phyloP scores from a whole-genome alignment of 129 eudicot species.

The Flaveria trinervia region DNA sequence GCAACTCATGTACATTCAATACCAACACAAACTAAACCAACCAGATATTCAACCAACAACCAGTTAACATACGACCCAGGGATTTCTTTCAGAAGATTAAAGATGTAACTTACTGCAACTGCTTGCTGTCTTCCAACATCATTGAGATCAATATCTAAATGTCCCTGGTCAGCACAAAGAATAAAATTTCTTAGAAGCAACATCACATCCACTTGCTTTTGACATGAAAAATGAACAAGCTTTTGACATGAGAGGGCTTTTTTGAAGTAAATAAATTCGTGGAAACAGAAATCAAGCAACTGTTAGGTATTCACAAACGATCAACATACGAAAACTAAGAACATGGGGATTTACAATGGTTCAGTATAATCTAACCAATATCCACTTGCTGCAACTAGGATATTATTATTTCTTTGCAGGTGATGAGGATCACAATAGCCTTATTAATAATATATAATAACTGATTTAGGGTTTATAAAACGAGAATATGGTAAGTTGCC shows the following conservation, averaged over 20 bases:
- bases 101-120: slow-evolving; percentile 55
- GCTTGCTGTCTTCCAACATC: slow-evolving; percentile 91
- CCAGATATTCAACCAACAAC: not conserved
- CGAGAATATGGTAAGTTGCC: too few species aligned
- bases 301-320: too few species aligned
- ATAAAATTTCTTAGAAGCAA: slow-evolving; percentile 16
- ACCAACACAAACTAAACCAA: slow-evolving; percentile 12
- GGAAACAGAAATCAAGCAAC: slow-evolving; percentile 18
- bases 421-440: too few species aligned
- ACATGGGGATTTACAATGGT: too few species aligned
- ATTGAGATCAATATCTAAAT: slow-evolving; percentile 79
- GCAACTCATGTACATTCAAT: slow-evolving; percentile 2
- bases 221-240: slow-evolving; percentile 6
- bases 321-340: too few species aligned
- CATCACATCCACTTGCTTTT: slow-evolving; percentile 7
- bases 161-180: slow-evolving; percentile 62
- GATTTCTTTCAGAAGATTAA: not conserved
- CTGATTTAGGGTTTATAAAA: too few species aligned
- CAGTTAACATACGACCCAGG: not conserved
- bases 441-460: too few species aligned
- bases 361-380: too few species aligned
- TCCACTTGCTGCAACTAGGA: too few species aligned
- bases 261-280: not conserved
- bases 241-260: not conserved
- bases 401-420: too few species aligned